phyloP scores from a whole-genome alignment of 164 flowering plant genomes.

The Liriodendron chinense region DNA sequence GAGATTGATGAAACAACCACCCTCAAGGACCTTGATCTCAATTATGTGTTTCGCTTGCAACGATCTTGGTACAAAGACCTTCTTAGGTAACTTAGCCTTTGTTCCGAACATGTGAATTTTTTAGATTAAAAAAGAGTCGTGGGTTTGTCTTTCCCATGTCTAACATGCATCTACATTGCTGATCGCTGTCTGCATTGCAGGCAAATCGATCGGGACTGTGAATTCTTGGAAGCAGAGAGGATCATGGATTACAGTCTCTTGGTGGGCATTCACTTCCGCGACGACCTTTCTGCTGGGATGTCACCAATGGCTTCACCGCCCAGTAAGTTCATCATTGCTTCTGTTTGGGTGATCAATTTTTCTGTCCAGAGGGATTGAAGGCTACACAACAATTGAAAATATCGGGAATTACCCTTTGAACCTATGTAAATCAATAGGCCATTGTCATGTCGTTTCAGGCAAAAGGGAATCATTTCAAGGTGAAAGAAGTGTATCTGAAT shows the following conservation, averaged over 20 bases:
- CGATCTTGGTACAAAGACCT: constrained; percentile 63
- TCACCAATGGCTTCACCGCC: constrained; percentile 60
- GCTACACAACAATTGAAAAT: not conserved
- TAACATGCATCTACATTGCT: not conserved
- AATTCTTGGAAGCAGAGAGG: constrained; percentile 75
- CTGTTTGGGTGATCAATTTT: not conserved
- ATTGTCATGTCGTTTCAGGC: constrained; percentile 30
- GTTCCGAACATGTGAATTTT: not conserved
- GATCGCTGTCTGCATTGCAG: constrained; percentile 28
- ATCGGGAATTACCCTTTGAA: not conserved
- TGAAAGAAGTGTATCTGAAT: constrained; percentile 59
- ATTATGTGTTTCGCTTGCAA: constrained; percentile 69
- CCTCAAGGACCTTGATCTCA: constrained; percentile 82
- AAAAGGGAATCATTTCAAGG: constrained; percentile 51
- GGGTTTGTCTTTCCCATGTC: not conserved
- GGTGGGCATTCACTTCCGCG: constrained; percentile 82
- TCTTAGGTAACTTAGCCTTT: constrained; percentile 37
- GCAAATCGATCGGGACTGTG: constrained; percentile 75
- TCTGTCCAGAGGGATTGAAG: not conserved
- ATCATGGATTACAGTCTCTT: constrained; percentile 93
- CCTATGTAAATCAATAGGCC: not conserved
- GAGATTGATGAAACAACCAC: constrained; percentile 69
- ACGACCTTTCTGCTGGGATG: constrained; percentile 55
- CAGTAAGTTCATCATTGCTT: constrained; percentile 30
- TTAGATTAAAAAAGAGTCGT: not conserved